Evolutionary conservation across 2,329 filamentous ascomycete species (phyloP).

Genomic region (Aspergillus aculeatinus): DNA sequence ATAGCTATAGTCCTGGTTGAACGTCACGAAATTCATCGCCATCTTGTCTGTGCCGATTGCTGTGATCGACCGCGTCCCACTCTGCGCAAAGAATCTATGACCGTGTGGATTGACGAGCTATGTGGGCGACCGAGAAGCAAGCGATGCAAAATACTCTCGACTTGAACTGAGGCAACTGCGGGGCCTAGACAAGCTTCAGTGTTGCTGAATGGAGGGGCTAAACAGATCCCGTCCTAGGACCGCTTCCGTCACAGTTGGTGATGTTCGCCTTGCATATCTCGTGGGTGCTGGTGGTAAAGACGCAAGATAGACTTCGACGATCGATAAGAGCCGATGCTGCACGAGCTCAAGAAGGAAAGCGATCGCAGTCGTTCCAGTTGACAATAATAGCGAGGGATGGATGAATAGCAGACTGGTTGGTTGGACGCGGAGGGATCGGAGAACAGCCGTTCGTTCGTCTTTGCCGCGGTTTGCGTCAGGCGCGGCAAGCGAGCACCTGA

Average conservation of each 20-base stretch:
- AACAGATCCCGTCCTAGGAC: slow-evolving; percentile 20
- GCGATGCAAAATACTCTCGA: background rate
- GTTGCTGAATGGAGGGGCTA: slow-evolving; percentile 19
- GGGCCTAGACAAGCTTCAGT: slow-evolving; percentile 2
- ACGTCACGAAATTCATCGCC: slow-evolving; percentile 96
- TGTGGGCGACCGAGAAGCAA: background rate
- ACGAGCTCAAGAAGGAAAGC: slow-evolving; percentile 1
- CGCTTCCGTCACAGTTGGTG: slow-evolving; percentile 18
- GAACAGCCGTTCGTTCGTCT: slow-evolving; percentile 17
- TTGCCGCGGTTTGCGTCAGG: slow-evolving; percentile 22
- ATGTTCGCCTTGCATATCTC: slow-evolving; percentile 17
- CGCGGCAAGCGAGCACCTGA: slow-evolving; percentile 32
- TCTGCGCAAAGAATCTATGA: background rate
- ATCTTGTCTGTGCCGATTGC: slow-evolving; percentile 47
- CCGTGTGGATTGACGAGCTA: background rate
- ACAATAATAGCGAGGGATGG: slow-evolving; percentile 2
- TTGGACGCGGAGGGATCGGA: slow-evolving; percentile 19
- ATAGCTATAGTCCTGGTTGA: slow-evolving; percentile 98
- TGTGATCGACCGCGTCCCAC: slow-evolving; percentile 10
- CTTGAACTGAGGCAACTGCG: background rate
- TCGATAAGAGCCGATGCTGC: slow-evolving; percentile 4
- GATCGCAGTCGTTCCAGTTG: background rate
- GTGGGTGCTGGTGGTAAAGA: background rate
- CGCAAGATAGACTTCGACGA: background rate
- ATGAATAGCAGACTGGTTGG: slow-evolving; percentile 4